Percentiles rank a stretch among this genome's conserved stretches.
These are phyloP conservation scores for Saksenaea vasiformis DNA, from an alignment of 371 early-diverging fungal species.

Conservation along the genomic window DNA sequence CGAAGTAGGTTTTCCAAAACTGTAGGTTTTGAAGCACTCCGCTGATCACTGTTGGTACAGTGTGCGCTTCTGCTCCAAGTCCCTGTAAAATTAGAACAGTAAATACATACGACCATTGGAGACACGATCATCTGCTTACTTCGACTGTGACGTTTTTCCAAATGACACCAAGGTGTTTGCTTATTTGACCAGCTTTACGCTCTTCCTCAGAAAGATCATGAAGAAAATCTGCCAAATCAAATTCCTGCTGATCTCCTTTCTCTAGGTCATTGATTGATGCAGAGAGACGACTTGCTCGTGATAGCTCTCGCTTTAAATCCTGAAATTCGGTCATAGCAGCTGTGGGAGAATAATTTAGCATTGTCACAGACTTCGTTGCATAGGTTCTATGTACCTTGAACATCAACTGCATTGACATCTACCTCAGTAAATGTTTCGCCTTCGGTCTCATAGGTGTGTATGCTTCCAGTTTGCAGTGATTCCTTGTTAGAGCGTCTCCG, in stretches of 20 bases:
- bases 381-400: too few species aligned
- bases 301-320: background rate
- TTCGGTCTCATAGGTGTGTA: too few species aligned
- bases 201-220: conserved; percentile 11
- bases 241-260: conserved; percentile 21
- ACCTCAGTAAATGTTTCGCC: too few species aligned
- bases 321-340: too few species aligned
- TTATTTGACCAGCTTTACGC: conserved; percentile 22
- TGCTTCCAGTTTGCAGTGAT: too few species aligned
- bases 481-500: too few species aligned
- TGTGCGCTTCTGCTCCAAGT: conserved; percentile 22
- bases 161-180: conserved; percentile 33
- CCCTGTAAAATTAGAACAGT: conserved; percentile 10
- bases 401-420: too few species aligned
- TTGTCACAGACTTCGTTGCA: too few species aligned
- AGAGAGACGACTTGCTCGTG: background rate
- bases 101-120: background rate
- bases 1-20: conserved; percentile 9
- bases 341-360: too few species aligned
- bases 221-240: conserved; percentile 24
- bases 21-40: background rate
- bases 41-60: conserved; percentile 18
- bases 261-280: conserved; percentile 10
- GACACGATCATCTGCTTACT: conserved; percentile 13
- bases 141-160: conserved; percentile 38